Evolutionary conservation across 441 rosid genomes (phyloP), one percentile per base, ranked within the genome.

Genomic region (Breynia disticha): DNA sequence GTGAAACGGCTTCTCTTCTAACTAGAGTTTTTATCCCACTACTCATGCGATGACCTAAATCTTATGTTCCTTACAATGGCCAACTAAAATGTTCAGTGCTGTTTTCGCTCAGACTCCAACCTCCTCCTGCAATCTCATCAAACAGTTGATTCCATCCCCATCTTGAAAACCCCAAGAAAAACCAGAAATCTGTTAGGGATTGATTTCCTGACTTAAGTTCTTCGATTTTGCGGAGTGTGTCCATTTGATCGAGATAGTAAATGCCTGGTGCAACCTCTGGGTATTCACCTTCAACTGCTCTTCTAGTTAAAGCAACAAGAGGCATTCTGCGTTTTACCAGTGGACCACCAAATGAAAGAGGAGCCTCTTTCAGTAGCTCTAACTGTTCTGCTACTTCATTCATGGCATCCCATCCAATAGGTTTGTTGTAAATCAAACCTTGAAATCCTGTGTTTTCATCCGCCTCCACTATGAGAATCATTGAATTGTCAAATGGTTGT

Each of bases 101-200:
- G 42, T 71, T 68, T 24, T 77, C 72, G 20, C 53, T 71, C 49
- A 78, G 37, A 44, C 67, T 71, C 99, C 99, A 93, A 57, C 79
- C 80, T 56, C 97, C 99, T 56, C 55, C 68, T 9, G 69, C 59
- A 13, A 89, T 79, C 79, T 93, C 99, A 47, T 76, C 62, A 39
- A 77, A 76, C 59, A 93, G 62, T 66, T 93, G 99, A 5, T 71
- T 69, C 85, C 95, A 81, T 42, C 78, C 78, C 99, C 99, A 93
- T 65, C 80, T 71, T 0, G 96, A 73, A 61, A 72, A 79, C 11
- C 99, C 99, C 68, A 89, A 61, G 83, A 93, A 89, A 69, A 93
- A 89, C 95, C 96, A 93, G 66, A 79, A 87, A 37, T 80, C 82
- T 4, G 58, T 16, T 2, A 79, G 46, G 10, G 78, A 74, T 28